Evolutionary conservation across 108 stramenopile species (phyloP).

Genomic region (Aurantiochytrium sp.): DNA sequence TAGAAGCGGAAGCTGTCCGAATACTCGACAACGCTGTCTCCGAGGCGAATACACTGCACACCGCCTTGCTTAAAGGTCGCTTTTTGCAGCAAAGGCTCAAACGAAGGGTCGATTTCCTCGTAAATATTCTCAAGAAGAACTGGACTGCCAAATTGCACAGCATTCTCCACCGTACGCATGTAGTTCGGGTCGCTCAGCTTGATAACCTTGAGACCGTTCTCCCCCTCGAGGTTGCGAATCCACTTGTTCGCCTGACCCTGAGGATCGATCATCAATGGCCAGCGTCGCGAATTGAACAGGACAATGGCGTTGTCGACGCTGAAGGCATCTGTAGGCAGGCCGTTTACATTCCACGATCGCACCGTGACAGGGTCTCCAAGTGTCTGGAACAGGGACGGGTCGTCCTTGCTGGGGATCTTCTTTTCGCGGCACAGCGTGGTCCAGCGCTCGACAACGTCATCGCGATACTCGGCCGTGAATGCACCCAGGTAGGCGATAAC

Average conservation of each 20-base stretch:
- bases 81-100: constrained; percentile 54
- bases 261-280: constrained; percentile 63
- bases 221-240: constrained; percentile 54
- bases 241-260: constrained; percentile 50
- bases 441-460: constrained; percentile 39
- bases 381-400: constrained; percentile 24
- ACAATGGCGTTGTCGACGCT: constrained; percentile 56
- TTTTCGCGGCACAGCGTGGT: constrained; percentile 30
- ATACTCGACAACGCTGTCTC: constrained; percentile 54
- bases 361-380: constrained; percentile 52
- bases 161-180: constrained; percentile 51
- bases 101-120: constrained; percentile 52
- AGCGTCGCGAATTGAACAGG: constrained; percentile 53
- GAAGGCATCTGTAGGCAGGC: constrained; percentile 51
- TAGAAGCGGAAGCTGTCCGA: constrained; percentile 35
- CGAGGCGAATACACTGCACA: constrained; percentile 44
- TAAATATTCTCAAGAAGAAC: constrained; percentile 57
- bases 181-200: constrained; percentile 56
- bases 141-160: constrained; percentile 54
- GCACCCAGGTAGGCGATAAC: constrained; percentile 62
- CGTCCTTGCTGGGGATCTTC: constrained; percentile 33
- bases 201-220: constrained; percentile 36
- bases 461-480: constrained; percentile 53
- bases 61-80: constrained; percentile 55
- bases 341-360: constrained; percentile 54